Evolutionary conservation across 108 stramenopile species (phyloP), one percentile per base, ranked within the genome.

Genomic region (Fragilariopsis cylindrus): DNA sequence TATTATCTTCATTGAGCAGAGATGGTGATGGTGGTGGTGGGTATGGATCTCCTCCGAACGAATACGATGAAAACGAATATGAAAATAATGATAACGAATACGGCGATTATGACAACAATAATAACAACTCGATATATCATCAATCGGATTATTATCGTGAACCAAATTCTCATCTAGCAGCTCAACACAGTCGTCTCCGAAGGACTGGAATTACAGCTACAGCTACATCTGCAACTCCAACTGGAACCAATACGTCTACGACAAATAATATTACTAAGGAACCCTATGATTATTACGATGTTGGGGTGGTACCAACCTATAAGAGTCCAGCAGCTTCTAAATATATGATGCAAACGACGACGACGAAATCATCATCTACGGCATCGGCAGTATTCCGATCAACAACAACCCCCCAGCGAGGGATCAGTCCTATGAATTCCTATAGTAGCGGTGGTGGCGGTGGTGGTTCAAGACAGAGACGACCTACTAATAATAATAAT

Each of bases 101-200:
- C 52, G 53, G n/a, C 21, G 21, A 48, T 21, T 65, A 65, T 40
- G 64, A 65, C 6, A 48, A 69, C 44, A 19, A 69, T 13, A 48
- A 69, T 21, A 21, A 60, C 58, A 9, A 7, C 7, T 44, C 43
- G 11, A 44, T 63, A n/a, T 63, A 63, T 44, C 19, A 63, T 5
- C 6, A 21, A 11, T 50, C 54, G 3, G 64, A 72, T 48, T 78
- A 78, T 48, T 64, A 57, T 47, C 64, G 57, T 56, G 75, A 57
- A 43, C 46, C 75, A 12, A 45, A 55, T 56, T 60, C 64, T 39
- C 42, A 39, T 5, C 50, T 49, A 50, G 64, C 65, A 15, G 50
- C 18, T n/a, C 74, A 80, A 47, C 70, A 75, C 46, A 68, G 68
- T 54, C 60, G 74, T 15, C 73, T 67, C n/a, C 79, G 79, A 42